phyloP scores from a whole-genome alignment of 345 rosid genomes.

The Eutrema yunnanense region DNA sequence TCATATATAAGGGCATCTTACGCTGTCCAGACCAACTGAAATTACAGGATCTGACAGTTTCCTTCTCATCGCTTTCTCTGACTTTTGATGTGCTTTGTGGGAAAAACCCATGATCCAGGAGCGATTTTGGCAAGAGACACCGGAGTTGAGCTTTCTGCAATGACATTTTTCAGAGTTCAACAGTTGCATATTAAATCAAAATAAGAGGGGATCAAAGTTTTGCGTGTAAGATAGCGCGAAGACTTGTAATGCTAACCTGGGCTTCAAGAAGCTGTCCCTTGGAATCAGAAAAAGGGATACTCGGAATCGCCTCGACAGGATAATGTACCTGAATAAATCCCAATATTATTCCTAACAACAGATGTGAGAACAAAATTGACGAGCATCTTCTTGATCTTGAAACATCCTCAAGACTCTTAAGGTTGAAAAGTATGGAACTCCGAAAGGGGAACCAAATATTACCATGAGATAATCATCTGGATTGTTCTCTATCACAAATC shows the following conservation, averaged over 20 bases:
- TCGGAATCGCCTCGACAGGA: constrained; percentile 78
- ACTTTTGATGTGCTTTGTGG: constrained; percentile 32
- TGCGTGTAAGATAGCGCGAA: neutral
- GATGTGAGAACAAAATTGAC: constrained; percentile 9
- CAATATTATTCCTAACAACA: constrained; percentile 10
- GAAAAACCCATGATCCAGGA: constrained; percentile 63
- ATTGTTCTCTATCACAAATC: constrained; percentile 77
- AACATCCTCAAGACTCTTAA: neutral
- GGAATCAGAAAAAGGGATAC: constrained; percentile 58
- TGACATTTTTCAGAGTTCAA: neutral
- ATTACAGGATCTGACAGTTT: constrained; percentile 31
- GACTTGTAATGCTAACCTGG: constrained; percentile 46
- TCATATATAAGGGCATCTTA: constrained; percentile 56
- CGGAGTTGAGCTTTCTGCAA: constrained; percentile 76
- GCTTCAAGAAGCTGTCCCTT: constrained; percentile 80
- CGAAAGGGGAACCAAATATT: constrained; percentile 3
- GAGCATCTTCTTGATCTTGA: constrained; percentile 2
- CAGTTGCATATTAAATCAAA: neutral
- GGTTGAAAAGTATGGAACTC: neutral
- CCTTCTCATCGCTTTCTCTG: constrained; percentile 23
- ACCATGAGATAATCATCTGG: constrained; percentile 97
- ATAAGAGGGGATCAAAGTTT: neutral
- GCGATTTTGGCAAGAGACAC: constrained; percentile 66
- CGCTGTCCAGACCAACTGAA: constrained; percentile 97
- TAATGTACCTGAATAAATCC: constrained; percentile 60